These are phyloP conservation scores for Parmelia sp. DNA, from an alignment of 495 filamentous ascomycete genomes.

Conservation along the genomic window DNA sequence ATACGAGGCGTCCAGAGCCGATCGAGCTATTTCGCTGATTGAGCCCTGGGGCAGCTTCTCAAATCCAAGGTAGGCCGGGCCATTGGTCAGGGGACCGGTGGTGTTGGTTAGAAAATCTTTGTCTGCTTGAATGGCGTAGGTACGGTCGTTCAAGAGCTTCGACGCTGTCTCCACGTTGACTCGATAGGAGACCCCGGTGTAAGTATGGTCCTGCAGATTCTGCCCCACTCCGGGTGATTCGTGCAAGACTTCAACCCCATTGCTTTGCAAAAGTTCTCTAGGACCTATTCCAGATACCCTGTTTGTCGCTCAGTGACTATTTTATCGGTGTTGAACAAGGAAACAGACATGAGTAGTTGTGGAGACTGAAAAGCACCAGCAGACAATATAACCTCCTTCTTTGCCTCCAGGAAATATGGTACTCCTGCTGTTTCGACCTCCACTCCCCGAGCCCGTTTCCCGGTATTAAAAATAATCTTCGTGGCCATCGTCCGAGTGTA, in stretches of 20 bases:
- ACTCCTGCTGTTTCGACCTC: constrained; percentile 23
- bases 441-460: constrained; percentile 11
- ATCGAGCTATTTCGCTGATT: too few species aligned
- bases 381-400: constrained; percentile 52
- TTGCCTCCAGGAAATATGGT: constrained; percentile 37
- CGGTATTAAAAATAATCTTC: constrained; percentile 16
- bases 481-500: constrained; percentile 18
- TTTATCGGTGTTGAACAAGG: neutral
- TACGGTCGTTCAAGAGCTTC: constrained; percentile 6
- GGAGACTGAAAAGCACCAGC: constrained; percentile 53
- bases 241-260: constrained; percentile 32
- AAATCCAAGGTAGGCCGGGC: constrained; percentile 19
- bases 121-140: neutral
- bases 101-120: constrained; percentile 7
- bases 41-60: constrained; percentile 11
- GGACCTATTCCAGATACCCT: neutral
- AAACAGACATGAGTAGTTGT: constrained; percentile 49
- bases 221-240: constrained; percentile 48
- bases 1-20: constrained; percentile 29
- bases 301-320: neutral
- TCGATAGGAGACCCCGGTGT: constrained; percentile 15
- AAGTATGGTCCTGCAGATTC: constrained; percentile 37
- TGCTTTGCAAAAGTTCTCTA: constrained; percentile 34
- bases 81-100: constrained; percentile 16
- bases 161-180: constrained; percentile 27